phyloP scores from a whole-genome alignment of 2,329 filamentous ascomycete genomes.

The Trichoderma cornu-damae region DNA sequence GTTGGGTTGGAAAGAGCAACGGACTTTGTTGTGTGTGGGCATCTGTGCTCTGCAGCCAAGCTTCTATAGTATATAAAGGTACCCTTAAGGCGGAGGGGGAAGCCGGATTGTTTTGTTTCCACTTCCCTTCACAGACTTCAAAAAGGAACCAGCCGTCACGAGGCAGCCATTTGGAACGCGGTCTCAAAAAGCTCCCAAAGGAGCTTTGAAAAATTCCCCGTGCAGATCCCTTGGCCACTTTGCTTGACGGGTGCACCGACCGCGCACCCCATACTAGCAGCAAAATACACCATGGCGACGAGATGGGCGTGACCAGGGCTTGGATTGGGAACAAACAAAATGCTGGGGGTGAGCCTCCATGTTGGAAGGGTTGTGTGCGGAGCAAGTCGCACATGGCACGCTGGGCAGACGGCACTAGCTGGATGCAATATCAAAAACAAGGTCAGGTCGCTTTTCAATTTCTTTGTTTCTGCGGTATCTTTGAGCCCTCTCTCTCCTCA shows the following conservation, averaged over 20 bases:
- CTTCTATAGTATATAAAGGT: neutral
- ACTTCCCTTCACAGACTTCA: no score
- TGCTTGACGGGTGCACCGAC: neutral
- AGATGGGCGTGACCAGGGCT: constrained; percentile 15
- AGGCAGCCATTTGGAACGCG: neutral
- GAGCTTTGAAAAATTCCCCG: constrained; percentile 7
- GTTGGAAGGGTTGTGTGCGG: constrained; percentile 1
- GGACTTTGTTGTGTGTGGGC: neutral
- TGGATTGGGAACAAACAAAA: neutral
- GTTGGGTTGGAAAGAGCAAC: neutral
- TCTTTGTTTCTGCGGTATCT: neutral
- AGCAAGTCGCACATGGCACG: neutral
- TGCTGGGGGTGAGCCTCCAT: neutral
- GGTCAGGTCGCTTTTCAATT: neutral
- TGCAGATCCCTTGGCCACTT: neutral
- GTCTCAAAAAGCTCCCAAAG: neutral
- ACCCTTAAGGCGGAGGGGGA: no score
- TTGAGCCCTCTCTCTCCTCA: neutral
- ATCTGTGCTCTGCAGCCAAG: neutral
- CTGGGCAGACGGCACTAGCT: neutral
- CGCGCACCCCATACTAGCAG: no score
- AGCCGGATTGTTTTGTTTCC: no score
- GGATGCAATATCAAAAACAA: constrained; percentile 7
- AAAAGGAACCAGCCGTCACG: no score
- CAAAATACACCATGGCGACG: constrained; percentile 1